A percentile compares a stretch with the other conserved stretches of the same genome.
Conservation (phyloP, 768 basidiomycete species). For the Lentinula raphanica region DNA sequence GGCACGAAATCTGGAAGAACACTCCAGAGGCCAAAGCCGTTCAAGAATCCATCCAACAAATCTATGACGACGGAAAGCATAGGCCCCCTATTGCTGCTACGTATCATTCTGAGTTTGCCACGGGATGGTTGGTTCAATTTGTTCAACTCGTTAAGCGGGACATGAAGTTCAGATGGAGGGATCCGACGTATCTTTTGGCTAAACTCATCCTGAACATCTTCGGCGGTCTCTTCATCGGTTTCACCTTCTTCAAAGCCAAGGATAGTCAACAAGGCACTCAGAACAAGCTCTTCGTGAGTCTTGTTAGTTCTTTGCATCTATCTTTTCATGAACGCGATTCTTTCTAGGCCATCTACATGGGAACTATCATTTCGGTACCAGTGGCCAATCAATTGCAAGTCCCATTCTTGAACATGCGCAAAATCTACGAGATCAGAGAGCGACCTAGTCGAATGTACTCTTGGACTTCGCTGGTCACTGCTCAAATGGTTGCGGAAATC, state of each 20-base stretch:
- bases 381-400: slow-evolving; percentile 62
- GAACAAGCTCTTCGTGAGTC: slow-evolving; percentile 59
- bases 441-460: slow-evolving; percentile 60
- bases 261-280: slow-evolving; percentile 53
- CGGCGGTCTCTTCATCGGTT: slow-evolving; percentile 29
- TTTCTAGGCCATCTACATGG: slow-evolving; percentile 49
- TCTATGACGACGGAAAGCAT: slow-evolving; percentile 44
- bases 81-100: slow-evolving; percentile 31
- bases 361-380: slow-evolving; percentile 31
- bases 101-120: slow-evolving; percentile 43
- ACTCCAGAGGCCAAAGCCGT: slow-evolving; percentile 39
- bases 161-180: slow-evolving; percentile 44
- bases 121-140: slow-evolving; percentile 48
- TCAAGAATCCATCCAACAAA: slow-evolving; percentile 36
- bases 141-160: slow-evolving; percentile 40
- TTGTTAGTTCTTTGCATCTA: slow-evolving; percentile 6
- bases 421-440: slow-evolving; percentile 64
- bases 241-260: slow-evolving; percentile 58
- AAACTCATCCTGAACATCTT: slow-evolving; percentile 52
- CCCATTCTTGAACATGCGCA: slow-evolving; percentile 53
- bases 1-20: slow-evolving; percentile 53
- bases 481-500: slow-evolving; percentile 51
- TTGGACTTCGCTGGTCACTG: slow-evolving; percentile 54
- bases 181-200: slow-evolving; percentile 55
- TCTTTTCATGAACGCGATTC: not conserved